Evolutionary conservation across 2,329 filamentous ascomycete genomes (phyloP).

Genomic region (Fusarium sacchari): DNA sequence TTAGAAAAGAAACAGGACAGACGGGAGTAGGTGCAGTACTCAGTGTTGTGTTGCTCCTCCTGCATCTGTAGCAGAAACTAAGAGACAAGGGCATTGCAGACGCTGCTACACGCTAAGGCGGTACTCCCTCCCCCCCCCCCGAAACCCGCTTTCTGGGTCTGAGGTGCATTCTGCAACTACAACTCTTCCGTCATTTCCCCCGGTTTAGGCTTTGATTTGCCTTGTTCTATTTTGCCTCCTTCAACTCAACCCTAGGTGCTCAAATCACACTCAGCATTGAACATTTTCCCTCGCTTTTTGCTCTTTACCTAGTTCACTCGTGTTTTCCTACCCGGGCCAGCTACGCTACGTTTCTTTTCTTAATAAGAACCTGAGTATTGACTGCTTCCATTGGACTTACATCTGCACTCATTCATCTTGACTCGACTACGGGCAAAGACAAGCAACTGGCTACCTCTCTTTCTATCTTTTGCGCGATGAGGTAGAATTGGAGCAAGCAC

Average conservation of each 20-base stretch:
- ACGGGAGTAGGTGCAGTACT: background rate
- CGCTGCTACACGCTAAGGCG: conserved; percentile 31
- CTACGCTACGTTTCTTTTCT: background rate
- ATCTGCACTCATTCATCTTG: conserved; percentile 7
- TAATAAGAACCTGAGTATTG: background rate
- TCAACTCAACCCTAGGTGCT: conserved; percentile 14
- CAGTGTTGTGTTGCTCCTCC: conserved; percentile 2
- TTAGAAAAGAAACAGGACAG: background rate
- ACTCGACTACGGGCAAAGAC: conserved; percentile 6
- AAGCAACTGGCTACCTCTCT: conserved; percentile 3
- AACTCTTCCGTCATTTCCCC: conserved; percentile 33
- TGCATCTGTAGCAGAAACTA: background rate
- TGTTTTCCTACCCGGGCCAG: conserved; percentile 1
- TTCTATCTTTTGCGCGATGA: conserved; percentile 25
- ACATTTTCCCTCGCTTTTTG: conserved; percentile 7
- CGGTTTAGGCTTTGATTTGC: conserved; percentile 18
- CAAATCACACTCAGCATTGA: background rate
- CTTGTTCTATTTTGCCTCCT: conserved; percentile 26
- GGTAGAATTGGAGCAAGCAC: conserved; percentile 31
- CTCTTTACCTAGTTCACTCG: conserved; percentile 8
- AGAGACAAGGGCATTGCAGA: conserved; percentile 23
- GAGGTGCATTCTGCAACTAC: conserved; percentile 24
- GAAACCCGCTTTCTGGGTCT: conserved; percentile 39
- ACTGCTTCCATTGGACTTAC: background rate
- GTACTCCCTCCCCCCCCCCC: conserved; percentile 17